Conservation (phyloP, 176 grass and related monocot genomes). For the Cenchrus purpureus region DNA sequence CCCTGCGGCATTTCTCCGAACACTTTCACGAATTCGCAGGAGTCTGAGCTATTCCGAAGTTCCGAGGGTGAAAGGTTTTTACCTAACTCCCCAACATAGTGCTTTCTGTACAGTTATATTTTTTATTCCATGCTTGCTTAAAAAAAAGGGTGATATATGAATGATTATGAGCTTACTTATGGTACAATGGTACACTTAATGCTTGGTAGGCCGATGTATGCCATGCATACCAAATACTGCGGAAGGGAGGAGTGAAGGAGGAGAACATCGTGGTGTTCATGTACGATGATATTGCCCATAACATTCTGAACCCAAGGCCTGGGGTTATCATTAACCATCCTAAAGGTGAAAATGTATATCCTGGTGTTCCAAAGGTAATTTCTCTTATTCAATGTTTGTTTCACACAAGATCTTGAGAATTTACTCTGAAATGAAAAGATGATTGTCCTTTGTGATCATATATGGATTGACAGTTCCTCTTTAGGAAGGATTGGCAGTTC, state of each 20-base stretch:
- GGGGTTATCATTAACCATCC: constrained; percentile 89
- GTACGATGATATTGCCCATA: constrained; percentile 80
- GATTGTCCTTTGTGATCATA: background rate
- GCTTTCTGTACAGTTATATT: background rate
- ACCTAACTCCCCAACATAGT: too few relatives aligned
- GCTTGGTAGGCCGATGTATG: constrained; percentile 77
- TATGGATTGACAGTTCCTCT: background rate
- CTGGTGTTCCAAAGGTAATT: constrained; percentile 86
- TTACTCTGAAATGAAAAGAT: background rate
- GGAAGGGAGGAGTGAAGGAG: constrained; percentile 62
- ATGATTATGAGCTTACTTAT: constrained; percentile 10
- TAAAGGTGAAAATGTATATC: constrained; percentile 75
- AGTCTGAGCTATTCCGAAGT: too few relatives aligned
- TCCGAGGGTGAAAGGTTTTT: too few relatives aligned
- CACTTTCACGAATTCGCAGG: too few relatives aligned
- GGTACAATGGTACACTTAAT: background rate
- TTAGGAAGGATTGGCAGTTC: background rate
- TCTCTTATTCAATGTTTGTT: background rate
- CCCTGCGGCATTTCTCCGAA: too few relatives aligned
- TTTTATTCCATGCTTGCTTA: background rate
- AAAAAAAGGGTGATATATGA: background rate
- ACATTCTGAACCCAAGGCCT: constrained; percentile 65
- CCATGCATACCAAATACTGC: constrained; percentile 86
- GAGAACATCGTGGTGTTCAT: constrained; percentile 98
- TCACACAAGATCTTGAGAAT: constrained; percentile 8